Percentiles rank a stretch among this genome's conserved stretches.
These are phyloP conservation scores for Trichosporon sp. DNA, from an alignment of 1,284 basidiomycete species.

Conservation along the genomic window DNA sequence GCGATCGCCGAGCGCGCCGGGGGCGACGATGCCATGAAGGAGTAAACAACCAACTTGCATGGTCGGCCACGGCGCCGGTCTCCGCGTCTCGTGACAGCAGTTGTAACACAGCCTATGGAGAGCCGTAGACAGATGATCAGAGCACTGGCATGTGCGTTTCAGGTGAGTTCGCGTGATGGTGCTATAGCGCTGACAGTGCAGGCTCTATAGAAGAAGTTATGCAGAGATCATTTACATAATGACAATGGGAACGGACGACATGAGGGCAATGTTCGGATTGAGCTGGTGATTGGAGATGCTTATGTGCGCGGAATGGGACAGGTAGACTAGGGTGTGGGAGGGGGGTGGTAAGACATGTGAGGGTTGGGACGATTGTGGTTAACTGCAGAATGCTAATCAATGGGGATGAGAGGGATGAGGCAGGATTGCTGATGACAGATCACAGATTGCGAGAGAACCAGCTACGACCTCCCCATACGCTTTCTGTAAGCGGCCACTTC, in stretches of 20 bases:
- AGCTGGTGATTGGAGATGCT: background rate
- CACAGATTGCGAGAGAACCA: background rate
- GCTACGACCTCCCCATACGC: conserved; percentile 22
- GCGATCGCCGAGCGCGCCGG: conserved; percentile 42
- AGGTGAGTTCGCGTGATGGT: background rate
- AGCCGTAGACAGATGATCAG: background rate
- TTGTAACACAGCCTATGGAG: background rate
- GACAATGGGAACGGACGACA: background rate
- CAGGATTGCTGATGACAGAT: background rate
- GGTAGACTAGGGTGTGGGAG: background rate
- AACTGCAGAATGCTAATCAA: background rate
- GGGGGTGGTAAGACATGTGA: background rate
- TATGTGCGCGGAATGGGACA: background rate
- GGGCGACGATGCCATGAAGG: conserved; percentile 45
- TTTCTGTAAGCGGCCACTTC: conserved; percentile 42
- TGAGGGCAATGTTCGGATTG: background rate
- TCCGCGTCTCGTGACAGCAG: background rate
- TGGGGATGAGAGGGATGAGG: too few species aligned
- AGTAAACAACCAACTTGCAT: conserved; percentile 20
- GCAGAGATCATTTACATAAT: conserved; percentile 4
- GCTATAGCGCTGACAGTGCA: background rate
- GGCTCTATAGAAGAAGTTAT: conserved; percentile 6
- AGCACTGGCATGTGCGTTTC: background rate
- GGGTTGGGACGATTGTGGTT: background rate
- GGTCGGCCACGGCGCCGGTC: background rate